Conservation (phyloP, 768 basidiomycete genomes). For the Termitomyces heimii region DNA sequence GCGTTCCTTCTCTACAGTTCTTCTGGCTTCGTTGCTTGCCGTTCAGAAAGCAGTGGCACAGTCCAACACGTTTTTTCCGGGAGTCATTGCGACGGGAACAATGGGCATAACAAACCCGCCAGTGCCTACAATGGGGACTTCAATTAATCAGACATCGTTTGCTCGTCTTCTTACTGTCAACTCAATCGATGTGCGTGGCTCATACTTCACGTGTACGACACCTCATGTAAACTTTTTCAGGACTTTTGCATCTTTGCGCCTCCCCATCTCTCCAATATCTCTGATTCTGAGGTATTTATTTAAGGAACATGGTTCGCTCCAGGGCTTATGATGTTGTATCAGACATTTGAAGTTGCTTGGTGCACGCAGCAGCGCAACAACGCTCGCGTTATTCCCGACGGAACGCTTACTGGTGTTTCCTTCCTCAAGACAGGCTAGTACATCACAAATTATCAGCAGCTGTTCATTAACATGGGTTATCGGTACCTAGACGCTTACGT, state of each 20-base stretch:
- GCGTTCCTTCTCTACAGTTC: conserved; percentile 5
- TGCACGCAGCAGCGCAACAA: conserved; percentile 38
- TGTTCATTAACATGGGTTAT: background rate
- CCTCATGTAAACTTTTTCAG: conserved; percentile 11
- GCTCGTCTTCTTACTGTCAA: conserved; percentile 33
- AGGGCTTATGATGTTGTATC: background rate
- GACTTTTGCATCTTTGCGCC: conserved; percentile 41
- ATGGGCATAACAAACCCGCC: conserved; percentile 36
- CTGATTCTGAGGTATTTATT: conserved; percentile 30
- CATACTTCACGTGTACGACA: background rate
- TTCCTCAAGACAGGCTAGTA: conserved; percentile 33
- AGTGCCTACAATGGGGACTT: conserved; percentile 28
- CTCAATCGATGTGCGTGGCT: conserved; percentile 28
- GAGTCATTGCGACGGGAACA: conserved; percentile 37
- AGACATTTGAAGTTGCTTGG: conserved; percentile 41
- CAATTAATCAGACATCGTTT: conserved; percentile 35
- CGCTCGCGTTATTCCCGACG: conserved; percentile 40
- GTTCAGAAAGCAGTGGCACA: conserved; percentile 8
- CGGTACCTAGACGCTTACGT: conserved; percentile 29
- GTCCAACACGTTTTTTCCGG: conserved; percentile 18
- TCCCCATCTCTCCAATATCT: conserved; percentile 24
- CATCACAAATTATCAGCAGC: background rate
- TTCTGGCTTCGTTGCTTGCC: conserved; percentile 7
- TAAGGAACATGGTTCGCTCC: background rate
- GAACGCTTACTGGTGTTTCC: conserved; percentile 32